Conservation (phyloP, 192 early-diverging fungal genomes). For the Spinellus fusiger region DNA sequence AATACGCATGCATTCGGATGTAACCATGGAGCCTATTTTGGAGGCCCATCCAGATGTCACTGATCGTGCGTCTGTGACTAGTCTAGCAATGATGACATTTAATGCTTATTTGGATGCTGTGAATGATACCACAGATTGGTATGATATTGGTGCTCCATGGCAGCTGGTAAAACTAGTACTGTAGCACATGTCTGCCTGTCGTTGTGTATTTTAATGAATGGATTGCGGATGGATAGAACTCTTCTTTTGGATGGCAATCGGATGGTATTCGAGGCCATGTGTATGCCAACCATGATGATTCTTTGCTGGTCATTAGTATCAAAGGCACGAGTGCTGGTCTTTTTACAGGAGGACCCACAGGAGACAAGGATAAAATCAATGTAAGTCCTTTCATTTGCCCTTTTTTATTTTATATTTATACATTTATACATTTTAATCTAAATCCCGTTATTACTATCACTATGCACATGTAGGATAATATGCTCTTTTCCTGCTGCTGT, state of each 20-base stretch:
- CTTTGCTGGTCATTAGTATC: constrained; percentile 63
- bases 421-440: not conserved
- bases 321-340: constrained; percentile 65
- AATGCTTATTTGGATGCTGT: constrained; percentile 75
- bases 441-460: not conserved
- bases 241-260: constrained; percentile 48
- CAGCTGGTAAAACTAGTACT: constrained; percentile 32
- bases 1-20: not conserved
- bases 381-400: constrained; percentile 19
- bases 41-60: constrained; percentile 59
- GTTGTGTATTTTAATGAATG: not conserved
- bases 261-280: constrained; percentile 70
- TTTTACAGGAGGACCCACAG: constrained; percentile 62
- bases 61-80: constrained; percentile 65
- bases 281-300: constrained; percentile 56
- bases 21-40: constrained; percentile 5
- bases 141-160: constrained; percentile 63
- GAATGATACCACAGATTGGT: constrained; percentile 53
- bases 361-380: constrained; percentile 68
- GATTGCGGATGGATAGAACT: constrained; percentile 16
- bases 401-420: not conserved
- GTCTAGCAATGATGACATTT: constrained; percentile 74
- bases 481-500: constrained; percentile 96
- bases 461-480: constrained; percentile 63
- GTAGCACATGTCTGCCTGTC: not conserved